These are phyloP conservation scores for Prunus campanulata DNA, from an alignment of 306 rosid species.

Conservation along the genomic window DNA sequence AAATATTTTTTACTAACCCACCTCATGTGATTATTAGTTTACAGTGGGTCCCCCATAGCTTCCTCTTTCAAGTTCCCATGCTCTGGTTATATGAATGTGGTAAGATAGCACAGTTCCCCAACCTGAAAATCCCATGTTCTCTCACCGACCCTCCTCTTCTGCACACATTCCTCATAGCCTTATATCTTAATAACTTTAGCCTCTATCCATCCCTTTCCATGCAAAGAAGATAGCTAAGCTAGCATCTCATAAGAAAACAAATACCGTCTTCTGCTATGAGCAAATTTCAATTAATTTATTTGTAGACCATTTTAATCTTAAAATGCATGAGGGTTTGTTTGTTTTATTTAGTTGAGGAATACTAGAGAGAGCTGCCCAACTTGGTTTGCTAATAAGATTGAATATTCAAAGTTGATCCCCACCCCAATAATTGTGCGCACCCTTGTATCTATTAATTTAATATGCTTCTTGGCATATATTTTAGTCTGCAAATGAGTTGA, in stretches of 20 bases:
- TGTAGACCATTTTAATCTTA: neutral
- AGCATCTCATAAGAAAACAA: neutral
- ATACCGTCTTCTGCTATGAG: neutral
- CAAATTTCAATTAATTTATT: neutral
- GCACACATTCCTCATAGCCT: constrained; percentile 43
- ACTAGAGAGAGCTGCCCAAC: neutral
- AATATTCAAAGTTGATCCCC: neutral
- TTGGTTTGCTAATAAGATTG: neutral
- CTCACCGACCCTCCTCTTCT: constrained; percentile 39
- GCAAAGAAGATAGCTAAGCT: neutral
- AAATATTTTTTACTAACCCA: too few species aligned
- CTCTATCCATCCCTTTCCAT: neutral
- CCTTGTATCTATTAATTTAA: neutral
- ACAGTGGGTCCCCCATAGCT: neutral
- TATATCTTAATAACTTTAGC: neutral
- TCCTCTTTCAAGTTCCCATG: constrained; percentile 28
- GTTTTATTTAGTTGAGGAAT: neutral
- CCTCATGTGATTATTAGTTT: neutral
- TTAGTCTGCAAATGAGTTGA: constrained; percentile 34
- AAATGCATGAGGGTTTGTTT: neutral
- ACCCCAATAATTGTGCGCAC: neutral
- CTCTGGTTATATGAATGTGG: constrained; percentile 30
- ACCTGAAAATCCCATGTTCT: constrained; percentile 44
- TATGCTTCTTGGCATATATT: constrained; percentile 6
- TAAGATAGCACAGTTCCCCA: constrained; percentile 31